Evolutionary conservation across 495 filamentous ascomycete genomes (phyloP), one percentile per base, ranked within the genome.

Genomic region (Penicillium steckii): DNA sequence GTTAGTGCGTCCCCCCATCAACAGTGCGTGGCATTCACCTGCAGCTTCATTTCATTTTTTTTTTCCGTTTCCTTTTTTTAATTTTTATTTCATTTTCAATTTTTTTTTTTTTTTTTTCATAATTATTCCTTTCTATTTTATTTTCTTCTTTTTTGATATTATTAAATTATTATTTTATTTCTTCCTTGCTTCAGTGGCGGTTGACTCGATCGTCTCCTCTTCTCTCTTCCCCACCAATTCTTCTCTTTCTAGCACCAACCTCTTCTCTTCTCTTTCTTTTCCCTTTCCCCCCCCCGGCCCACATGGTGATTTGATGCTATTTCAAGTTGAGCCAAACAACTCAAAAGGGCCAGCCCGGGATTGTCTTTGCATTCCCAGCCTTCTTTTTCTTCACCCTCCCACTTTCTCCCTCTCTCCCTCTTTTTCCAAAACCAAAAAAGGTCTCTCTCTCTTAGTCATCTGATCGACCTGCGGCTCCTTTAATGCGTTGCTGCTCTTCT

Each of bases 401-500:
- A 32, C 29, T 8, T 32, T 4, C 10, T 12, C 29, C 10, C 29
- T 32, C 9, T 4, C 29, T 13, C 29, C 5, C 10, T 13, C 24
- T 18, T 33, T 43, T 23, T 30, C 51, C n/a, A n/a, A n/a, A n/a
- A n/a, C n/a, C n/a, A n/a, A n/a, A n/a, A n/a, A n/a, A n/a, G n/a
- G n/a, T n/a, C 10, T 13, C 24, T 18, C 38, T 43, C 25, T 30
- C 51, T 62, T 63, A 58, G 57, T 66, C 63, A 62, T 51, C 56
- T 59, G 53, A 60, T 60, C 57, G 48, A 46, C 51, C 60, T 63
- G 60, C 60, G 60, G 60, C 60, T 63, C 60, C 60, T 57, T 63
- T 64, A 64, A 61, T 69, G 64, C 69, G 66, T 70, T 65, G 63
- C 57, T 51, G 52, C 48, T 38, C 46, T 13, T 32, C 29, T n/a